phyloP scores from a whole-genome alignment of 176 grass and related monocot species.

The Typha latifolia region DNA sequence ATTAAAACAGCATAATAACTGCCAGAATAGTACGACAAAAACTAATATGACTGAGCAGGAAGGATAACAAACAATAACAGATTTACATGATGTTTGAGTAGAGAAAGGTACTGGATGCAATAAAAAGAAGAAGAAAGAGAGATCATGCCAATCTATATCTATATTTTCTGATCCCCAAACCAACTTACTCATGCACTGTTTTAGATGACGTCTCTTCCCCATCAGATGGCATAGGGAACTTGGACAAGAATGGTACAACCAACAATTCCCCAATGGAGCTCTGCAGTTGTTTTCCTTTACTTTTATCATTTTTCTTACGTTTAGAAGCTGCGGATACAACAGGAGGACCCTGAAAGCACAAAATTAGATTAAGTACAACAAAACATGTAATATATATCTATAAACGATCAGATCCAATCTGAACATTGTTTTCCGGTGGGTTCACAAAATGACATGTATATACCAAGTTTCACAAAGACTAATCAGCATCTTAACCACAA shows the following conservation, averaged over 20 bases:
- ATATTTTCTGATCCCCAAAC: neutral
- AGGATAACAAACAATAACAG: neutral
- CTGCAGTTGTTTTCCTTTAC: slow-evolving; percentile 63
- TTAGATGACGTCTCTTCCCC: slow-evolving; percentile 64
- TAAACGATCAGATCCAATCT: no score
- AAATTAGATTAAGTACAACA: neutral
- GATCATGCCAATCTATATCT: neutral
- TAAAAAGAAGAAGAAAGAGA: neutral
- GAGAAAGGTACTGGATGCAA: neutral
- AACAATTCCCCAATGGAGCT: slow-evolving; percentile 78
- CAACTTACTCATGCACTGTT: slow-evolving; percentile 52
- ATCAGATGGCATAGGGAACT: slow-evolving; percentile 56
- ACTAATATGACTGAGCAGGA: slow-evolving; percentile 1
- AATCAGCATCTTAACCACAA: neutral
- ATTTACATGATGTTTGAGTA: neutral
- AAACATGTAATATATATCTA: no score
- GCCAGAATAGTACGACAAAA: slow-evolving; percentile 20
- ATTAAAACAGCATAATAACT: slow-evolving; percentile 90
- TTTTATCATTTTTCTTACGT: slow-evolving; percentile 87
- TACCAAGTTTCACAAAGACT: no score
- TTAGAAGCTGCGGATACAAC: slow-evolving; percentile 55
- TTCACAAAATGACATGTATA: no score
- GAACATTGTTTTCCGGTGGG: no score
- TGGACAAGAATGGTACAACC: slow-evolving; percentile 83
- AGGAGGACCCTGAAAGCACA: slow-evolving; percentile 61